Percentiles rank a stretch among this genome's conserved stretches.
Evolutionary conservation across 192 early-diverging fungal species (phyloP).

Genomic region (Coemansia sp.): DNA sequence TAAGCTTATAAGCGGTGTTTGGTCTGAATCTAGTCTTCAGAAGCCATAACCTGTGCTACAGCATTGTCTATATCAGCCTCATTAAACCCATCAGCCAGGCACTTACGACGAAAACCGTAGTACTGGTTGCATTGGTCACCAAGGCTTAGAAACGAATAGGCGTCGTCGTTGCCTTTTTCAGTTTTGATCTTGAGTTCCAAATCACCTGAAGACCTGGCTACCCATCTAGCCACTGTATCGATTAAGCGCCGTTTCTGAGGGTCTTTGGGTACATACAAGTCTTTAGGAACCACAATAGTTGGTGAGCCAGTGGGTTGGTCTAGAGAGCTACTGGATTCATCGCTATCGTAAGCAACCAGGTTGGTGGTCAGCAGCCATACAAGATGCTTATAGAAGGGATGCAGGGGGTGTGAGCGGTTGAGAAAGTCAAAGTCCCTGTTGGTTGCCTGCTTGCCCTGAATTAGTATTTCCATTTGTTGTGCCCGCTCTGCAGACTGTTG

Average conservation of each 20-base stretch:
- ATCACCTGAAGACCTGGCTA: constrained; percentile 14
- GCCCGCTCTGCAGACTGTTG: constrained; percentile 50
- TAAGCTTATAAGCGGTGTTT: too few relatives aligned
- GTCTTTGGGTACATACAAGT: constrained; percentile 11
- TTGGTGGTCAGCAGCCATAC: constrained; percentile 61
- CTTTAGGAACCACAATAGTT: constrained; percentile 9
- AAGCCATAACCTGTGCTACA: too few relatives aligned
- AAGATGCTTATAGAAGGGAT: constrained; percentile 72
- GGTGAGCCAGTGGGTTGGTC: background rate
- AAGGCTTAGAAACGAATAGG: too few relatives aligned
- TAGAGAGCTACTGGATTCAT: constrained; percentile 13
- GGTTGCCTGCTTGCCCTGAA: constrained; percentile 71
- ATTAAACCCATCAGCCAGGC: too few relatives aligned
- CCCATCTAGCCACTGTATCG: constrained; percentile 24
- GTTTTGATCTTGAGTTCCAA: too few relatives aligned
- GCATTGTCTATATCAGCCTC: too few relatives aligned
- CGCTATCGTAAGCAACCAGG: constrained; percentile 52
- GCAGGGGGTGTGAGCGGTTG: constrained; percentile 54
- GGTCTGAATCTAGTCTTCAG: too few relatives aligned
- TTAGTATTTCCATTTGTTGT: constrained; percentile 62
- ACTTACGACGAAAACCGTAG: too few relatives aligned
- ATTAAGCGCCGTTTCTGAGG: constrained; percentile 12
- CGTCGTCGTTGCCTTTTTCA: too few relatives aligned
- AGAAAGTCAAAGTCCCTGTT: constrained; percentile 74
- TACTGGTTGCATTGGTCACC: too few relatives aligned